Percentiles rank a stretch among this genome's conserved stretches.
Conservation (phyloP, 805 yeast genomes). For the Yamadazyma takamatsuzukensis region DNA sequence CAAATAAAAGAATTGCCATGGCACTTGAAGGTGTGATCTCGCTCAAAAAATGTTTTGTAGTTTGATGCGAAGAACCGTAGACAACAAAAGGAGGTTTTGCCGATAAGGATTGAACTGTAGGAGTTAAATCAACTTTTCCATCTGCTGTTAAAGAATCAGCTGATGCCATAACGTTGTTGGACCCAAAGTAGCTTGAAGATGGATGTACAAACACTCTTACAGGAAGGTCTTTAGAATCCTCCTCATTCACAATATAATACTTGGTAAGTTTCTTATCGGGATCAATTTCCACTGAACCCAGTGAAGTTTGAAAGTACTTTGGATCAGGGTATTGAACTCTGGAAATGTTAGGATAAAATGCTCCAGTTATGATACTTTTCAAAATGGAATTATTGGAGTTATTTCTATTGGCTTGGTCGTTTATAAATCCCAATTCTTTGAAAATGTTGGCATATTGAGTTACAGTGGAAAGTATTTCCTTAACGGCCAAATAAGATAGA, state of each 20-base stretch:
- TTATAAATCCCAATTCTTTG: constrained; percentile 71
- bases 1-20: constrained; percentile 72
- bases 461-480: constrained; percentile 69
- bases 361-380: constrained; percentile 69
- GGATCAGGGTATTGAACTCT: constrained; percentile 80
- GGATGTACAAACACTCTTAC: constrained; percentile 81
- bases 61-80: constrained; percentile 56
- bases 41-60: constrained; percentile 65
- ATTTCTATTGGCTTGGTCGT: constrained; percentile 46
- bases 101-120: constrained; percentile 19
- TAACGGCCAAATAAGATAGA: constrained; percentile 60
- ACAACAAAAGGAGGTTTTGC: constrained; percentile 55
- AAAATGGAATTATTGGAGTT: constrained; percentile 48
- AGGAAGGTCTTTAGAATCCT: not conserved
- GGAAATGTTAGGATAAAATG: constrained; percentile 80
- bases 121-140: constrained; percentile 33
- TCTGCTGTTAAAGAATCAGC: constrained; percentile 27
- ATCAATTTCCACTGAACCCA: constrained; percentile 84
- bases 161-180: constrained; percentile 44
- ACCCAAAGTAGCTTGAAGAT: constrained; percentile 68
- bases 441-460: constrained; percentile 67
- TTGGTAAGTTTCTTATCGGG: constrained; percentile 67
- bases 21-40: constrained; percentile 80
- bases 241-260: constrained; percentile 17
- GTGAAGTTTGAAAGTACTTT: constrained; percentile 60